phyloP scores from a whole-genome alignment of 331 rosid genomes.

The Acacia pycnantha region DNA sequence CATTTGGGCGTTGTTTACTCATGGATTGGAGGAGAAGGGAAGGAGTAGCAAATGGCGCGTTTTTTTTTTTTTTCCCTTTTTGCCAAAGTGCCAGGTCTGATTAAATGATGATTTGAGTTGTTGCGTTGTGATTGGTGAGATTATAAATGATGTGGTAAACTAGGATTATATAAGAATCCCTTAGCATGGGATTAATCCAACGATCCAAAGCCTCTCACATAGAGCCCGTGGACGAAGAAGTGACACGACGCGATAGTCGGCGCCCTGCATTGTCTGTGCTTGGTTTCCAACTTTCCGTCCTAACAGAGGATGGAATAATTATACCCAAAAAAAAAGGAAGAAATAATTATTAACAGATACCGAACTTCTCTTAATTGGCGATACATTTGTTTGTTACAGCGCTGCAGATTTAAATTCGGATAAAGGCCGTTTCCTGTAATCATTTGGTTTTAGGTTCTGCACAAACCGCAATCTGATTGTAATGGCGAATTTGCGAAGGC shows the following conservation, averaged over 20 bases:
- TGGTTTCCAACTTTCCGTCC: neutral
- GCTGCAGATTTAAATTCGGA: neutral
- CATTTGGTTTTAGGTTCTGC: neutral
- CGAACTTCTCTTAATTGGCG: neutral
- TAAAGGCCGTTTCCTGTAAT: neutral
- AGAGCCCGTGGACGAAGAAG: neutral
- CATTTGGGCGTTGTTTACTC: too few species aligned
- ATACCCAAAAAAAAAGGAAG: too few species aligned
- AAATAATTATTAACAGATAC: neutral
- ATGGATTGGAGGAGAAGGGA: too few species aligned
- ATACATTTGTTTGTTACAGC: neutral
- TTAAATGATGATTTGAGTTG: too few species aligned
- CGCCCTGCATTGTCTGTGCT: neutral
- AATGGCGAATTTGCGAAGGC: constrained; percentile 50
- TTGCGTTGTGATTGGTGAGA: too few species aligned
- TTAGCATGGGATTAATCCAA: neutral
- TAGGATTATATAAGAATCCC: too few species aligned
- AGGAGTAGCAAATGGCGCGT: too few species aligned
- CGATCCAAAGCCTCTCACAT: neutral
- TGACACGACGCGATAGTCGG: neutral
- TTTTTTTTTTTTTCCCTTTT: too few species aligned
- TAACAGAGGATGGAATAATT: too few species aligned
- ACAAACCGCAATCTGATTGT: neutral
- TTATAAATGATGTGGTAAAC: too few species aligned
- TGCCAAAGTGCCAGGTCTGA: too few species aligned